Percentiles rank a stretch among this genome's conserved stretches.
These are phyloP conservation scores for Pyricularia pennisetigena DNA, from an alignment of 2,329 filamentous ascomycete species.

Conservation along the genomic window DNA sequence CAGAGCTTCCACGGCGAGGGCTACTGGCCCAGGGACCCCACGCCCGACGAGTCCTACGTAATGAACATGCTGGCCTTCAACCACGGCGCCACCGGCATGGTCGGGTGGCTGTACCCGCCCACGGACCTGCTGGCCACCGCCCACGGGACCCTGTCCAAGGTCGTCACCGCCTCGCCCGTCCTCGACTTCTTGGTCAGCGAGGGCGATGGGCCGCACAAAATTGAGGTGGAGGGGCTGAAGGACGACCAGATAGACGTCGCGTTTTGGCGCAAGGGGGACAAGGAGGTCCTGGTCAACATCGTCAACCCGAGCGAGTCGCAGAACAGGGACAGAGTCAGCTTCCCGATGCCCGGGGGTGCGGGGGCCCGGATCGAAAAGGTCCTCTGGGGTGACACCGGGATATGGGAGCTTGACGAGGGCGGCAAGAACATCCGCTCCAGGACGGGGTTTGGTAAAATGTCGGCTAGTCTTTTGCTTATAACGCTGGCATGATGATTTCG, in stretches of 20 bases:
- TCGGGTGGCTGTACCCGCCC: conserved; percentile 35
- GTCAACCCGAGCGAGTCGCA: conserved; percentile 18
- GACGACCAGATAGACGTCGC: conserved; percentile 21
- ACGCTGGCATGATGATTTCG: neutral
- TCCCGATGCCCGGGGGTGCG: neutral
- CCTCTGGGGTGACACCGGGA: conserved; percentile 14
- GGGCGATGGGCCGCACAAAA: conserved; percentile 13
- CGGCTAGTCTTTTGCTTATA: neutral
- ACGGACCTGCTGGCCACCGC: conserved; percentile 23
- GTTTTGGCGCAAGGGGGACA: conserved; percentile 19
- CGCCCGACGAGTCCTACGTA: conserved; percentile 28
- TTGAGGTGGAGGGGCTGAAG: conserved; percentile 12
- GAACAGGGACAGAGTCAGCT: conserved; percentile 10
- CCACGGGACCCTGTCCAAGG: conserved; percentile 27
- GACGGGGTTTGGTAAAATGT: neutral
- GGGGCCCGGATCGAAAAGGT: conserved; percentile 9
- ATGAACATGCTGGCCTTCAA: conserved; percentile 36
- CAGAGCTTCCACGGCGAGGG: conserved; percentile 37
- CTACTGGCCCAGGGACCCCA: conserved; percentile 37
- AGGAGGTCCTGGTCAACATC: conserved; percentile 23
- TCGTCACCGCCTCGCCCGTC: conserved; percentile 25
- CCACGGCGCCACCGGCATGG: conserved; percentile 31
- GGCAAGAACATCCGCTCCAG: neutral
- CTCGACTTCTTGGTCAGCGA: conserved; percentile 25
- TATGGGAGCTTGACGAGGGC: conserved; percentile 16